phyloP scores from a whole-genome alignment of 2,329 filamentous ascomycete genomes.

The Aspergillus pseudoterreus region DNA sequence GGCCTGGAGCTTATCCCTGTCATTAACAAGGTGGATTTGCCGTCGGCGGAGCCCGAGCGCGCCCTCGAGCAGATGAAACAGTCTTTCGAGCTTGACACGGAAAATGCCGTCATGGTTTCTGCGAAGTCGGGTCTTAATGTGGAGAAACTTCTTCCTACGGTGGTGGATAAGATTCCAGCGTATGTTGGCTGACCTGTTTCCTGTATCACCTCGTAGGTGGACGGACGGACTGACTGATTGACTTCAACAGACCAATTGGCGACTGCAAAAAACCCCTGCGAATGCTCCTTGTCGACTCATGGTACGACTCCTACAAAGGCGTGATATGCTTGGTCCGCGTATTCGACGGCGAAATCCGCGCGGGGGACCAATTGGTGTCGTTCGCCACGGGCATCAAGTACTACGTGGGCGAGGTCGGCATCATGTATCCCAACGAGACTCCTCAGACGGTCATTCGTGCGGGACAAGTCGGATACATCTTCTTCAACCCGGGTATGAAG shows the following conservation, averaged over 20 bases:
- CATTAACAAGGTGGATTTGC: slow-evolving; percentile 94
- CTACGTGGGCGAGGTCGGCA: slow-evolving; percentile 91
- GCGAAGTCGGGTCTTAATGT: slow-evolving; percentile 94
- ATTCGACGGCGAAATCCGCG: slow-evolving; percentile 79
- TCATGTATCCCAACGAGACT: slow-evolving; percentile 87
- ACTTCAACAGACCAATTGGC: slow-evolving; percentile 58
- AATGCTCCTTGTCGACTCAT: slow-evolving; percentile 90
- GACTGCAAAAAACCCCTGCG: slow-evolving; percentile 69
- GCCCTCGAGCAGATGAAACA: slow-evolving; percentile 81
- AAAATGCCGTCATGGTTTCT: slow-evolving; percentile 72
- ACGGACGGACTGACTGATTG: slow-evolving; percentile 10
- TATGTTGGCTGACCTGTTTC: slow-evolving; percentile 27
- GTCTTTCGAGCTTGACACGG: slow-evolving; percentile 81
- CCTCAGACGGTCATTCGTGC: slow-evolving; percentile 76
- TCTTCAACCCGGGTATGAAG: slow-evolving; percentile 99
- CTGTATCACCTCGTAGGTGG: not conserved
- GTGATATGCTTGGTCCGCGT: slow-evolving; percentile 87
- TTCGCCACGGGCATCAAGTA: slow-evolving; percentile 88
- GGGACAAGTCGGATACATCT: slow-evolving; percentile 93
- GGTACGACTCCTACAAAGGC: slow-evolving; percentile 95
- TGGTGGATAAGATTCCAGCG: slow-evolving; percentile 79
- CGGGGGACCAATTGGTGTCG: slow-evolving; percentile 82
- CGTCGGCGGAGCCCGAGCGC: slow-evolving; percentile 79
- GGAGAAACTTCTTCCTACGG: slow-evolving; percentile 72
- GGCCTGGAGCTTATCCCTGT: slow-evolving; percentile 83